Base-by-base conservation (phyloP, 2,329 filamentous ascomycete genomes). In the Fusarium euwallaceae region DNA sequence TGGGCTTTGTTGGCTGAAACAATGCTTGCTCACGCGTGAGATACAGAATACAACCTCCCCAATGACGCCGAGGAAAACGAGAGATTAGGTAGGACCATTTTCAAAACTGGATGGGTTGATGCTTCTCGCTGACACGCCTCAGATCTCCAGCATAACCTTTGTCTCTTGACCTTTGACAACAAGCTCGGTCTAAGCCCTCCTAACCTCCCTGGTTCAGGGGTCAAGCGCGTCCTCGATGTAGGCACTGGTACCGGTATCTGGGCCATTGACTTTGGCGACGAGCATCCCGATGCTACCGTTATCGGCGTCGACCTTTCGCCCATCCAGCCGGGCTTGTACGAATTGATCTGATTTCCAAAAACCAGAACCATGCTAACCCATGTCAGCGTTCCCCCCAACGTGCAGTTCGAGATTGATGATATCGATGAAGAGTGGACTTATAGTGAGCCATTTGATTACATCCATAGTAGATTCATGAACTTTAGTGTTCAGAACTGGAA, bases 391-490 rank as follows among this genome's bases (percentile, higher is more conserved):
- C 62, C 62, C 7, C 62, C 51, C 9, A 65, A 65, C 6, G 48
- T 65, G 8, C 27, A 45, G 8, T 65, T 65, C 16, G 27, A 34
- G 10, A 59, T 65, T 37, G 62, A 65, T 2, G 62, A 65, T 24
- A 24, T 65, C 32, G 51, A 65, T 2, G 51, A 65, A 3, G 51
- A 58, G n/a, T 65, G 62, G 62, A 58, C 51, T 0, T 65, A 58
- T 2, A n/a, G n/a, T 5, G 27, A 59, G 1, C 24, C 20, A 16
- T 65, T 65, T 36, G 62, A 65, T 12, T 65, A 65, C 22, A 59
- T 65, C 48, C 62, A 65, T 20, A 65, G 62, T 29, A n/a, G 62
- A 27, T 65, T 65, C 36, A 65, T 65, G 62, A 65, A 53, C 27
- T 65, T 59, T 22, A 65, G 62, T 4, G 32, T 65, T 22, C 27